Evolutionary conservation across 2,329 filamentous ascomycete species (phyloP), one percentile per base, ranked within the genome.

Genomic region (Alternaria ethzedia): DNA sequence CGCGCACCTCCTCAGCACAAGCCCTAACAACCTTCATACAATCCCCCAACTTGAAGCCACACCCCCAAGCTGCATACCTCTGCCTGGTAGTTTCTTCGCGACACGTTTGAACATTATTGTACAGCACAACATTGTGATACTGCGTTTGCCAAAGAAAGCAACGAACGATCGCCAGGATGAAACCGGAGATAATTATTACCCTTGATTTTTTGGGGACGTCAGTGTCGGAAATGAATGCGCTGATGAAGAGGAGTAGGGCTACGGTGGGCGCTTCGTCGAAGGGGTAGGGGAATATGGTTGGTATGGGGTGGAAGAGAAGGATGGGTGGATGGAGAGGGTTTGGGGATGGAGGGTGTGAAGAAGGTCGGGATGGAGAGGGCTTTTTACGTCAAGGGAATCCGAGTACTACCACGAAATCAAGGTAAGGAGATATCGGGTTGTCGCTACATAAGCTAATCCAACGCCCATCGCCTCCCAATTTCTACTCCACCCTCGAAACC

Each of bases 301-400:
- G 6, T 32, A 2, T 13, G 2, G 5, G 12, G 6, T 6, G 30
- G 30, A 6, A 13, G 2, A 30, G 11, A 13, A 13, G 12, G 2
- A 13, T 13, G 12, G 30, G 12, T 32, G 30, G 6, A 32, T 30
- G 28, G 4, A 13, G 12, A 30, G 28, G 28, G 11, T 30, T 0
- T 1, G 28, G 28, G 13, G 28, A 6, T 30, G 28, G 30, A 7
- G 6, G 30, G 6, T 3, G 30, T 32, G 30, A 7, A 13, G 30
- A 12, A 13, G 32, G 13, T 3, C n/a, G 32, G 15, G 4, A 36
- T 36, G 15, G 2, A 36, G 32, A 10, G 2, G 8, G 2, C 32
- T 41, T 41, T 17, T 5, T 41, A 1, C 32, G 1, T 3, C 4
- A 10, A 10, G 5, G 10, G 8, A 5, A 2, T 8, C 0, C 6